Conservation (phyloP, 352 stramenopile genomes). For the Phytopythium boreale region DNA sequence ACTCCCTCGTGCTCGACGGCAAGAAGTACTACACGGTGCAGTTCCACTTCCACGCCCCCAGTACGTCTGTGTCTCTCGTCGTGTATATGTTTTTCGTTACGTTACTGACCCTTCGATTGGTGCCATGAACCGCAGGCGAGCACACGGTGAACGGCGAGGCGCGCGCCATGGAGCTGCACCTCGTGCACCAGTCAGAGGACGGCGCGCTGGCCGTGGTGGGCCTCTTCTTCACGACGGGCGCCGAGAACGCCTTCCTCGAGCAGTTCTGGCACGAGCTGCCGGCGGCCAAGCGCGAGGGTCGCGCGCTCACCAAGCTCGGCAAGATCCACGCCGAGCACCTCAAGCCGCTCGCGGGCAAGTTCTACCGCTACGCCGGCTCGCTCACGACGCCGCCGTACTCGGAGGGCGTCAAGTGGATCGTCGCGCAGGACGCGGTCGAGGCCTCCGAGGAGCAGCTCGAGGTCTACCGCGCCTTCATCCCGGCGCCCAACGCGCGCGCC, state of each 20-base stretch:
- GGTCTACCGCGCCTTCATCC: conserved; percentile 39
- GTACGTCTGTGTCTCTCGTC: too few species aligned
- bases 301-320: conserved; percentile 25
- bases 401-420: conserved; percentile 70
- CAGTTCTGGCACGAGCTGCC: conserved; percentile 59
- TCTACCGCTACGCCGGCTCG: conserved; percentile 61
- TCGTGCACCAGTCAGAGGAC: conserved; percentile 63
- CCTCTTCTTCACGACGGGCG: conserved; percentile 52
- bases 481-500: conserved; percentile 42
- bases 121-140: conserved; percentile 39
- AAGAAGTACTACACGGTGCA: conserved; percentile 57
- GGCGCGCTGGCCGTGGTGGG: conserved; percentile 50
- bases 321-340: conserved; percentile 28
- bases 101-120: too few species aligned
- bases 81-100: too few species aligned
- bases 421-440: conserved; percentile 45
- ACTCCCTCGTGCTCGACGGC: conserved; percentile 40
- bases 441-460: conserved; percentile 49
- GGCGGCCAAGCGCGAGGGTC: conserved; percentile 18
- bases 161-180: conserved; percentile 59
- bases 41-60: conserved; percentile 68
- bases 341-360: conserved; percentile 25
- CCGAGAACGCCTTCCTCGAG: conserved; percentile 52
- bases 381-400: conserved; percentile 75
- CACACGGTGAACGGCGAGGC: conserved; percentile 61